phyloP scores from a whole-genome alignment of 192 early-diverging fungal species.

The Coemansia sp. region DNA sequence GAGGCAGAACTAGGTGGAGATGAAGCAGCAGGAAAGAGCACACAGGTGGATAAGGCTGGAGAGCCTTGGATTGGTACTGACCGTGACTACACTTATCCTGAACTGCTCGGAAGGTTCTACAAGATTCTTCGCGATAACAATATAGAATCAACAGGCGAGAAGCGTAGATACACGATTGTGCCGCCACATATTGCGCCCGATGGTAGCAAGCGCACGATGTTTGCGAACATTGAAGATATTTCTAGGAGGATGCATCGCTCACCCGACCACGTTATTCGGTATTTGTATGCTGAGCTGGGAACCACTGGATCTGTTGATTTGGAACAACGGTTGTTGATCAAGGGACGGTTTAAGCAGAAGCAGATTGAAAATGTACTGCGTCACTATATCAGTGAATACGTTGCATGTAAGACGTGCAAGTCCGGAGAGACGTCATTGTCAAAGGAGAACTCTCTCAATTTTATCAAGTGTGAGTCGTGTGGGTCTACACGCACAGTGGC shows the following conservation, averaged over 20 bases:
- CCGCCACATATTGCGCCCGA: conserved; percentile 89
- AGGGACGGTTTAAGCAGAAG: conserved; percentile 98
- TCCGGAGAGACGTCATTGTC: conserved; percentile 88
- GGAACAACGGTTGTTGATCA: conserved; percentile 87
- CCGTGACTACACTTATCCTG: conserved; percentile 92
- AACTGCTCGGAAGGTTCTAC: conserved; percentile 90
- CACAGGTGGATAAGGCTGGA: conserved; percentile 41
- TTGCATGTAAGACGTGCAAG: conserved; percentile 99
- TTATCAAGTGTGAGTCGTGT: conserved; percentile 96
- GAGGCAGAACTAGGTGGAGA: conserved; percentile 72
- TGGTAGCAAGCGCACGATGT: conserved; percentile 94
- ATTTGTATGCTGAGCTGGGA: conserved; percentile 97
- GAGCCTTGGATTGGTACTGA: conserved; percentile 88
- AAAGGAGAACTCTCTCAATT: conserved; percentile 95
- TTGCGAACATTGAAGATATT: conserved; percentile 96
- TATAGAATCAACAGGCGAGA: conserved; percentile 88
- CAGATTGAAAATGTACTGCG: conserved; percentile 98
- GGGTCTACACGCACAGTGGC: conserved; percentile 92
- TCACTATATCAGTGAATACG: conserved; percentile 97
- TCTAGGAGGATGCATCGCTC: conserved; percentile 91
- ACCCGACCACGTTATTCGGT: conserved; percentile 97
- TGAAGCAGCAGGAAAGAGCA: conserved; percentile 52
- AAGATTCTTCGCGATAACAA: conserved; percentile 89
- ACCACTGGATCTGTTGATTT: conserved; percentile 96
- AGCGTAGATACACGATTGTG: conserved; percentile 90